phyloP scores from a whole-genome alignment of 176 grass and related monocot genomes.

The Ensete glaucum region DNA sequence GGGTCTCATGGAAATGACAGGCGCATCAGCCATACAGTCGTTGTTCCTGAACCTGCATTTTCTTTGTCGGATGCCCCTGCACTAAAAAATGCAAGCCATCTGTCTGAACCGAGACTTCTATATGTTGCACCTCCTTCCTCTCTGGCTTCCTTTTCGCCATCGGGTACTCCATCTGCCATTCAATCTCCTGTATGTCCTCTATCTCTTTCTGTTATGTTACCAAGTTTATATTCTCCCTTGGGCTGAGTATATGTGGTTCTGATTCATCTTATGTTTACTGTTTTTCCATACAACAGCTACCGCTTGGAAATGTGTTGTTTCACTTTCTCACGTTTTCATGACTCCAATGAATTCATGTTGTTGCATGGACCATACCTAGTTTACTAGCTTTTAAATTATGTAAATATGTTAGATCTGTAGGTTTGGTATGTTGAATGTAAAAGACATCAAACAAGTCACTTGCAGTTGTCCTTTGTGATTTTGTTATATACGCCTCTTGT shows the following conservation, averaged over 20 bases:
- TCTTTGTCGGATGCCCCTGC: conserved; percentile 31
- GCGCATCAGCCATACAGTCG: conserved; percentile 58
- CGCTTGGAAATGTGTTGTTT: too few species aligned
- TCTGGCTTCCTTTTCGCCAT: conserved; percentile 72
- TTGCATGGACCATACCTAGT: too few species aligned
- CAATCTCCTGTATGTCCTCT: conserved; percentile 57
- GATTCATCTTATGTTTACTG: not conserved
- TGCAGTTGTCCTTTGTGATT: too few species aligned
- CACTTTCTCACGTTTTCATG: too few species aligned
- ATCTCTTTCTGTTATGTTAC: conserved; percentile 44
- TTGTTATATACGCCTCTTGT: too few species aligned
- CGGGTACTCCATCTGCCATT: conserved; percentile 31
- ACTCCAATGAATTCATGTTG: too few species aligned
- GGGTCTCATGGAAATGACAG: conserved; percentile 66
- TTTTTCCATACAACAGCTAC: too few species aligned
- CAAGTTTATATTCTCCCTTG: conserved; percentile 44
- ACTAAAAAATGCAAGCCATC: conserved; percentile 46
- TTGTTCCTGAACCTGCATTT: conserved; percentile 54
- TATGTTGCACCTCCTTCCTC: conserved; percentile 88
- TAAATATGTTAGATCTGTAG: too few species aligned
- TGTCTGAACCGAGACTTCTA: conserved; percentile 37
- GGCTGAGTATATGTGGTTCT: conserved; percentile 1
- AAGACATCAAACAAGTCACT: too few species aligned
- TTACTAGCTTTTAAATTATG: too few species aligned
- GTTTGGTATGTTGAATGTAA: too few species aligned